These are phyloP conservation scores for Chaetomium cochliodes DNA, from an alignment of 495 filamentous ascomycete species.

Conservation along the genomic window DNA sequence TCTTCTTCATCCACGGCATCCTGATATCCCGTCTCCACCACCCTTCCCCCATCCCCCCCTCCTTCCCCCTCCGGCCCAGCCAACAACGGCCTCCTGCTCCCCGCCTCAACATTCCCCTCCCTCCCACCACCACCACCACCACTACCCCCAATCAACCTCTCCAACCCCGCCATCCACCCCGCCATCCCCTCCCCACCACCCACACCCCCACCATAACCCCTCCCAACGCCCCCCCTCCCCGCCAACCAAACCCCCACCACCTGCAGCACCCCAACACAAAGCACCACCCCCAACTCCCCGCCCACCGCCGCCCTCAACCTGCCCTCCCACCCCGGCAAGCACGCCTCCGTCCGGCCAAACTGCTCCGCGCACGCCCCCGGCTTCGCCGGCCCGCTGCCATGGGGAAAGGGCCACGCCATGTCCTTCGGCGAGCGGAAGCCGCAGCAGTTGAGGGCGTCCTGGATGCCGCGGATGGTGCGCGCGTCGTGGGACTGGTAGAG, in stretches of 20 bases:
- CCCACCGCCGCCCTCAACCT: slow-evolving; percentile 13
- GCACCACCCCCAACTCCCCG: slow-evolving; percentile 21
- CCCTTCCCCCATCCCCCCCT: slow-evolving; percentile 19
- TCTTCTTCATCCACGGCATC: slow-evolving; percentile 36
- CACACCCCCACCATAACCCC: not conserved
- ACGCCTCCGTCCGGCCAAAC: slow-evolving; percentile 19
- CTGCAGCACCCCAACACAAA: slow-evolving; percentile 23
- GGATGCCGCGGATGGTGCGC: slow-evolving; percentile 58
- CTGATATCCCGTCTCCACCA: slow-evolving; percentile 3
- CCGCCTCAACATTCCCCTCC: not conserved
- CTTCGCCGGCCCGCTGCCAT: not conserved
- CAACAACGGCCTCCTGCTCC: slow-evolving; percentile 10
- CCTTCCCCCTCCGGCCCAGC: not conserved
- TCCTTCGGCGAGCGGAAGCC: slow-evolving; percentile 57
- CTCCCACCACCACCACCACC: not conserved
- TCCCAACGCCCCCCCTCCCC: not conserved
- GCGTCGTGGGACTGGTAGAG: slow-evolving; percentile 52
- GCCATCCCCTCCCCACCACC: not conserved
- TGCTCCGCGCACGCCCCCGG: slow-evolving; percentile 9
- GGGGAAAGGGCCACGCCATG: slow-evolving; percentile 57
- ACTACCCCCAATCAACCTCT: not conserved
- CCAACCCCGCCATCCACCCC: not conserved
- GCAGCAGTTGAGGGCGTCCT: slow-evolving; percentile 65
- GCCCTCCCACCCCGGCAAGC: slow-evolving; percentile 19
- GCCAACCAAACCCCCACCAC: slow-evolving; percentile 6